A percentile compares a stretch with the other conserved stretches of the same genome.
These are phyloP conservation scores for Scedosporium aurantiacum DNA, from an alignment of 2,329 filamentous ascomycete species.

Conservation along the genomic window DNA sequence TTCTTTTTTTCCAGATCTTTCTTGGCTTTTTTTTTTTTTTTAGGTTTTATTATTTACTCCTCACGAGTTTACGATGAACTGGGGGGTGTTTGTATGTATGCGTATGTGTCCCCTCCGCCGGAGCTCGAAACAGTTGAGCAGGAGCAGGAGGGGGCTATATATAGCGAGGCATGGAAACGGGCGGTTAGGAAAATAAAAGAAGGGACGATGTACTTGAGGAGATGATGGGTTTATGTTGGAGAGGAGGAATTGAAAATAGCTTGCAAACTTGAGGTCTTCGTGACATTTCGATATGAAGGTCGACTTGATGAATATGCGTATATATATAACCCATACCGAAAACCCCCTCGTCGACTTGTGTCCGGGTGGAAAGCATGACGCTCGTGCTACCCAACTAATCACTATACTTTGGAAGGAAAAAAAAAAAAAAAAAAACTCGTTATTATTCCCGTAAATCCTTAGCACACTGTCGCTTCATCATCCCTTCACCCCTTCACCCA, in stretches of 20 bases:
- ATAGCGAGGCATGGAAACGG: background rate
- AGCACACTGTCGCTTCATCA: too few relatives aligned
- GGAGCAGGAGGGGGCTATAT: background rate
- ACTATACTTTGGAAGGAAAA: too few relatives aligned
- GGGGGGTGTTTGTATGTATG: background rate
- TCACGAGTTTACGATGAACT: background rate
- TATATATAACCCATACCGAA: too few relatives aligned
- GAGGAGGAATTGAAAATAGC: background rate
- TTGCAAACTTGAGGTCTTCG: too few relatives aligned
- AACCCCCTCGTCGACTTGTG: too few relatives aligned
- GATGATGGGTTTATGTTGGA: background rate
- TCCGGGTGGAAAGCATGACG: too few relatives aligned
- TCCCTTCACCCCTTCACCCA: conserved; percentile 49
- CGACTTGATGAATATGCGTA: too few relatives aligned
- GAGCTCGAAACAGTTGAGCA: background rate
- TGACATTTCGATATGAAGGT: too few relatives aligned
- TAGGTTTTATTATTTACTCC: background rate
- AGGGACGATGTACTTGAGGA: background rate
- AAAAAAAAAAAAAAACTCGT: too few relatives aligned
- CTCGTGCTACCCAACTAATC: too few relatives aligned
- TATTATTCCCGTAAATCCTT: background rate
- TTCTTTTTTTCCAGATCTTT: conserved; percentile 2
- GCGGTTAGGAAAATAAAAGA: background rate
- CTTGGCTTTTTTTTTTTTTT: conserved; percentile 6
- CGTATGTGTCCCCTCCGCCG: background rate